Base-by-base conservation (phyloP, 352 stramenopile genomes). In the Globisporangium rhizosaccharum region DNA sequence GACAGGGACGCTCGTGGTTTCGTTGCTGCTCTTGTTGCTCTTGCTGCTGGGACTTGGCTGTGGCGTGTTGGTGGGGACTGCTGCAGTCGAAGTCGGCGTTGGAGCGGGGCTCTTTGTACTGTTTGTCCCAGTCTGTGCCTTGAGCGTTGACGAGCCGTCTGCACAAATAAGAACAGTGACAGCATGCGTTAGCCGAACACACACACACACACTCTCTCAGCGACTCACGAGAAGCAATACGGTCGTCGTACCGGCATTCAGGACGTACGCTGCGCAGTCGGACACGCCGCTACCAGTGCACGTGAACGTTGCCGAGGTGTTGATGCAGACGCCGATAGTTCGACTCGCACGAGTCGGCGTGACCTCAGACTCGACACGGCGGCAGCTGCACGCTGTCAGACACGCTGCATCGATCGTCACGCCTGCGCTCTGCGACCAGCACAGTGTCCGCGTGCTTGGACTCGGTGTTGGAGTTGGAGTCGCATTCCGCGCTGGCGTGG, bases 211-310 rank as follows among this genome's bases (percentile, higher is more conserved):
- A 10, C 30, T 36, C 30, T 36, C 30, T 36, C 2, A 36, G 30
- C 30, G 30, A 36, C 30, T 8, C 39, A 58, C 11, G 17, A 50
- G n/a, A n/a, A 15, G 18, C 25, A 9, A 20, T 17, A 26, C 3
- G 20, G 3, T 20, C 7, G 1, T 15, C 51, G 30, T 53, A 64
- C 58, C 51, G 52, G 51, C 58, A 10, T 62, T 63, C 44, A 75
- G 65, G 33, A 47, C 64, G 61, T 70, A 75, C 44, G 69, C 65
- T 2, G 59, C 59, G 37, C 59, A 65, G 26, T 65, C 51, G 4
- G 51, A 45, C 4, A 51, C 17, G 20, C 49, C 57, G 41, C 39
- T 49, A 7, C 37, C 51, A 0, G 25, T 18, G 51, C 59, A 65
- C 25, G 5, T 20, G 36, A 54, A 65, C 17, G n/a, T 51, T 17